phyloP scores from a whole-genome alignment of 257 asterid species.

The Plantago major region DNA sequence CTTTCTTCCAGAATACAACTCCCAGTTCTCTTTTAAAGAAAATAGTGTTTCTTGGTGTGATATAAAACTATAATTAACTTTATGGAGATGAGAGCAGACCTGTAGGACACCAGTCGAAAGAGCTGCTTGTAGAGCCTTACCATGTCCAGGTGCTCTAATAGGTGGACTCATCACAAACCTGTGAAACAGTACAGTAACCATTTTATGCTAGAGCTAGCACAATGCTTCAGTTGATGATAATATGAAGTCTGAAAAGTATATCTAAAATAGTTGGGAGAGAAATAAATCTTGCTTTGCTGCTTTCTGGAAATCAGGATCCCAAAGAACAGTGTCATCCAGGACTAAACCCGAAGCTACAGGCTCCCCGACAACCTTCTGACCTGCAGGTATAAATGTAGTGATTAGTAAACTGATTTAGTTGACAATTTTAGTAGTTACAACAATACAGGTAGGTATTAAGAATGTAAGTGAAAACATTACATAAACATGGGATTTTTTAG shows the following conservation, averaged over 20 bases:
- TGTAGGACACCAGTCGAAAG: slow-evolving; percentile 81
- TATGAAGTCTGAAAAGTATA: slow-evolving; percentile 3
- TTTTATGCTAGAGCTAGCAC: slow-evolving; percentile 7
- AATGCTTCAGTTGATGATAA: slow-evolving; percentile 8
- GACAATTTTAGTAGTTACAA: neutral
- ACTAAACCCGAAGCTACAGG: slow-evolving; percentile 86
- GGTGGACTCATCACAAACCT: slow-evolving; percentile 99
- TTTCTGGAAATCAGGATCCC: slow-evolving; percentile 80
- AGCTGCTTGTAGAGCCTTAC: slow-evolving; percentile 95
- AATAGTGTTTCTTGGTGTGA: neutral
- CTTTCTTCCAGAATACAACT: neutral
- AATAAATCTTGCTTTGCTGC: slow-evolving; percentile 70
- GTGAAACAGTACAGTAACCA: slow-evolving; percentile 8
- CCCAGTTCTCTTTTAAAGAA: neutral
- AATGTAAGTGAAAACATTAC: neutral
- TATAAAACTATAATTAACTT: neutral
- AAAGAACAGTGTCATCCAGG: slow-evolving; percentile 79
- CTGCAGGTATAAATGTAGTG: slow-evolving; percentile 35
- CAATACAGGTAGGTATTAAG: no score
- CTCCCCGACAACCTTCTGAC: slow-evolving; percentile 93
- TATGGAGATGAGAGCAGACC: slow-evolving; percentile 38
- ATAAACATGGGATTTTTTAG: neutral
- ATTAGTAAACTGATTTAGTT: neutral
- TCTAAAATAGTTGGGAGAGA: slow-evolving; percentile 20
- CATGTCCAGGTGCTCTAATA: slow-evolving; percentile 86